Percentiles rank a stretch among this genome's conserved stretches.
phyloP scores from a whole-genome alignment of 352 stramenopile genomes.

The Pythium grandisporangium region DNA sequence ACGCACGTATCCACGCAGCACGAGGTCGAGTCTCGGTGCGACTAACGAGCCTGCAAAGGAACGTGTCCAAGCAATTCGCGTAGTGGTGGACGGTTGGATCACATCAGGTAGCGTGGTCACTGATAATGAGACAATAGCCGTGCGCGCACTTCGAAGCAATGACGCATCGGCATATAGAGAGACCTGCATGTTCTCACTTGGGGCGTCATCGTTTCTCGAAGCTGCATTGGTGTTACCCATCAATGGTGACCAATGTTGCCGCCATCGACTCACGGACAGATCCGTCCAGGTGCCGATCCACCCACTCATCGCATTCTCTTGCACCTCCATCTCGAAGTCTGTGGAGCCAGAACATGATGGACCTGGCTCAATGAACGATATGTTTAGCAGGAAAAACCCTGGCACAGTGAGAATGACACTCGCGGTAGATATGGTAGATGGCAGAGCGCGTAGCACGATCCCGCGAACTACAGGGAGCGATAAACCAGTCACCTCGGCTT shows the following conservation, averaged over 20 bases:
- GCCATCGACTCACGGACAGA: constrained; percentile 19
- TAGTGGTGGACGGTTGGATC: too few relatives aligned
- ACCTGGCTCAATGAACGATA: constrained; percentile 21
- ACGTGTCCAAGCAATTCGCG: constrained; percentile 11
- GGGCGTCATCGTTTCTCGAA: too few relatives aligned
- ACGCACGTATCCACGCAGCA: constrained; percentile 31
- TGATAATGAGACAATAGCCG: constrained; percentile 22
- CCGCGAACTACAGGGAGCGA: too few relatives aligned
- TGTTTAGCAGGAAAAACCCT: constrained; percentile 10
- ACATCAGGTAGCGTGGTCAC: too few relatives aligned
- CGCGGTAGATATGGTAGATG: not conserved
- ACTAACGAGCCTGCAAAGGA: constrained; percentile 27
- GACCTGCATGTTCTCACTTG: too few relatives aligned
- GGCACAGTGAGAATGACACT: constrained; percentile 2
- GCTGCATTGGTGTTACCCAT: not conserved
- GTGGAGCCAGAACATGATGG: constrained; percentile 19
- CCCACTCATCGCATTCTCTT: constrained; percentile 26
- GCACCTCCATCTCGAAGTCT: constrained; percentile 3
- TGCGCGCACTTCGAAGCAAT: constrained; percentile 25
- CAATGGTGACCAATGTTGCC: constrained; percentile 15
- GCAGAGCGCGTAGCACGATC: too few relatives aligned
- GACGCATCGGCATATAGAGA: constrained; percentile 21
- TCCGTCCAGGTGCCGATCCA: constrained; percentile 42
- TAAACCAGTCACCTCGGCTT: too few relatives aligned
- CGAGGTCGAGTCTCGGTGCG: constrained; percentile 24